These are phyloP conservation scores for Podospora tetraspora DNA, from an alignment of 495 filamentous ascomycete genomes.

Conservation along the genomic window DNA sequence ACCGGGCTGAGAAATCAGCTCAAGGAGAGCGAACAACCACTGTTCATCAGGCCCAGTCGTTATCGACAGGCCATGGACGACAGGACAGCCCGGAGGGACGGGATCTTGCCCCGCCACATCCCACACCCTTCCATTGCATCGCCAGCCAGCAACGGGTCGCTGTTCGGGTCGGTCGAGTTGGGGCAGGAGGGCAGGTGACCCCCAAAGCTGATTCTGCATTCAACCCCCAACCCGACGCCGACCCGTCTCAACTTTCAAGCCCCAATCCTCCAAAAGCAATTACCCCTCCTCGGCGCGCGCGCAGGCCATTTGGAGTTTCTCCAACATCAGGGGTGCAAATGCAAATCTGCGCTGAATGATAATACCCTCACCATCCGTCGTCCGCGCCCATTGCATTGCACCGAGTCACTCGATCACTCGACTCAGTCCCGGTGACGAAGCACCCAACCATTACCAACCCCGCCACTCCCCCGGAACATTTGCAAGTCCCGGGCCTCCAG, in stretches of 20 bases:
- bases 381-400: background rate
- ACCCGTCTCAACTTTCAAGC: background rate
- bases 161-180: too few species aligned
- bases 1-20: background rate
- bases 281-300: constrained; percentile 10
- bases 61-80: background rate
- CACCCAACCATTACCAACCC: background rate
- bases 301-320: background rate
- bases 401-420: background rate
- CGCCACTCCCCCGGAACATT: background rate
- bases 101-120: background rate
- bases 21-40: background rate
- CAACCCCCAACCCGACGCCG: background rate
- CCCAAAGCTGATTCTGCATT: background rate
- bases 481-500: background rate
- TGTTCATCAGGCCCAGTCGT: background rate
- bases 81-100: background rate
- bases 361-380: background rate
- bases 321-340: background rate
- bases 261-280: constrained; percentile 7
- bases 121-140: background rate
- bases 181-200: background rate
- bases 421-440: background rate
- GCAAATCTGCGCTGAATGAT: background rate
- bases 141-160: too few species aligned